phyloP scores from a whole-genome alignment of 2,329 filamentous ascomycete species.

The Fusarium oligoseptatum region DNA sequence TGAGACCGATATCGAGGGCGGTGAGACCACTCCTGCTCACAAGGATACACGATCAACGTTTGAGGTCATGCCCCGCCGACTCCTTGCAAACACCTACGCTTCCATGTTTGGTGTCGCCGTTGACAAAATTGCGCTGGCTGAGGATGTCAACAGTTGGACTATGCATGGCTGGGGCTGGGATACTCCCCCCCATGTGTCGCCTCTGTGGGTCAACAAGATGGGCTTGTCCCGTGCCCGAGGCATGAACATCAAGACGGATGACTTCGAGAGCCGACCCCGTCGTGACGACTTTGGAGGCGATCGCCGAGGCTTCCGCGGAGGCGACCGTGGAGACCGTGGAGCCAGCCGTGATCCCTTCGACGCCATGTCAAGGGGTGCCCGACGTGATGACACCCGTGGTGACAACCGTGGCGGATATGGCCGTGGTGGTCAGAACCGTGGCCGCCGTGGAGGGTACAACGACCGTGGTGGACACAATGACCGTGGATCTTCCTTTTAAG shows the following conservation, averaged over 20 bases:
- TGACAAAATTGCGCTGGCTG: conserved; percentile 57
- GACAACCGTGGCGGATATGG: conserved; percentile 36
- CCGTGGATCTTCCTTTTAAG: conserved; percentile 25
- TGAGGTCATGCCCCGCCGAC: conserved; percentile 52
- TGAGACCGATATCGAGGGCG: conserved; percentile 65
- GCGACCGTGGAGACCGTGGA: conserved; percentile 21
- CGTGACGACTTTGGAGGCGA: not conserved
- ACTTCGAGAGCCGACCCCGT: not conserved
- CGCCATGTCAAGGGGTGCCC: not conserved
- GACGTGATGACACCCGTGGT: not conserved
- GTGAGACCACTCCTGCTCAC: conserved; percentile 61
- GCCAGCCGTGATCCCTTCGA: not conserved
- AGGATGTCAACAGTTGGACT: conserved; percentile 68
- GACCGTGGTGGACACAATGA: not conserved
- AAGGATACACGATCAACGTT: conserved; percentile 58
- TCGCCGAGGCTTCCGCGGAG: conserved; percentile 14
- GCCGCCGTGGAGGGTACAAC: conserved; percentile 11
- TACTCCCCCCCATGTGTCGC: conserved; percentile 54
- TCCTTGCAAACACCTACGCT: conserved; percentile 62
- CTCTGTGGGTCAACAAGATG: conserved; percentile 47
- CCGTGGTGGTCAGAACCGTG: conserved; percentile 14
- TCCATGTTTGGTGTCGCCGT: conserved; percentile 67
- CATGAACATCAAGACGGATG: conserved; percentile 52
- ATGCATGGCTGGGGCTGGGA: conserved; percentile 65
- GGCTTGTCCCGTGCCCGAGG: conserved; percentile 48